Base-by-base conservation (phyloP, 2,329 filamentous ascomycete genomes). In the Dactylellina sp. region DNA sequence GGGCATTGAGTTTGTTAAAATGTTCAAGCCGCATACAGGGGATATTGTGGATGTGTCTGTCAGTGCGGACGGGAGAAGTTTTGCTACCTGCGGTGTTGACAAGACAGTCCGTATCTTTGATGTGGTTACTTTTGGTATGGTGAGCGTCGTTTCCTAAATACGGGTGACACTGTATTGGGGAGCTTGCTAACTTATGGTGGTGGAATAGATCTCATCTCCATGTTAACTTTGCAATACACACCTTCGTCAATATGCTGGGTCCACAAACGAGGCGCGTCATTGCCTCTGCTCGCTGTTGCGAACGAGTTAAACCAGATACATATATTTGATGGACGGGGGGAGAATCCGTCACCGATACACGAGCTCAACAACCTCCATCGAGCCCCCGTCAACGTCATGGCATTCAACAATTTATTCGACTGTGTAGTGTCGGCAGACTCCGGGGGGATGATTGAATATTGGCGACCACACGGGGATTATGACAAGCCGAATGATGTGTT, bases 1-100 rank as follows among this genome's bases (percentile, higher is more conserved):
- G 35, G 92, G 92, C 0, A 91, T 99, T 70, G 96, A 99, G 82
- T 99, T 99, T 79, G 94, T 98, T 60, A 99, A 99, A 83, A 93
- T 99, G 82, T 99, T 97, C 83, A 90, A 89, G 79, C 93, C 95
- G 6, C 96, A 99, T 82, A 85, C 87, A 66, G 91, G 92, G 57
- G 92, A 96, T 79, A 92, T 98, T 79, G 88, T 85, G 74, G 90
- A 90, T 25, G 91, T 95, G 47, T 95, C 89, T 39, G 89, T 91
- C 76, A 98, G 94, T 82, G 87, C 89, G 42, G 95, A 99, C 81
- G 95, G 95, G 0, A 87, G 93, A 79, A 97, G 91, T 81, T 99
- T 96, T 84, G 96, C 94, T 57, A 97, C 93, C 5, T 91, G 90
- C 4, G 95, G 95, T 37, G 83, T 80, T 42, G 92, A 96, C 82